phyloP scores from a whole-genome alignment of 768 basidiomycete species.

The Pleurotus tuber-regium region DNA sequence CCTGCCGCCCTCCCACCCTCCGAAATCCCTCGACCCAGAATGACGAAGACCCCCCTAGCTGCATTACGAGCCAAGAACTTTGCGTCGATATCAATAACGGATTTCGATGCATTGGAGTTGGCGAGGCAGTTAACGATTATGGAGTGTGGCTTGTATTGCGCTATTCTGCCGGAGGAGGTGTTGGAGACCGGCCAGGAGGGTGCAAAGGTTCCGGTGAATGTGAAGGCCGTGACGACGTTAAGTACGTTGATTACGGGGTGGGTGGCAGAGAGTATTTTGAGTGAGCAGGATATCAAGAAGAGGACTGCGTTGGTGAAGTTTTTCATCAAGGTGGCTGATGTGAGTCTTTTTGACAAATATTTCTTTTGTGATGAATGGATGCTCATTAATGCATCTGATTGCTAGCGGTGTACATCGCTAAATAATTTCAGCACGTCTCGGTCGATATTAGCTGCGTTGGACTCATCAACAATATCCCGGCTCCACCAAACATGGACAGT shows the following conservation, averaged over 20 bases:
- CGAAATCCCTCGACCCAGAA: conserved; percentile 83
- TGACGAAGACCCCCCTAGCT: conserved; percentile 75
- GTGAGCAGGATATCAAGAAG: conserved; percentile 87
- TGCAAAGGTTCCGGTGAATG: conserved; percentile 59
- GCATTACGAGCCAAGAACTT: conserved; percentile 68
- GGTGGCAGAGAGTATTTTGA: conserved; percentile 92
- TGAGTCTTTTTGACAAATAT: conserved; percentile 45
- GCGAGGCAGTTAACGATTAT: conserved; percentile 93
- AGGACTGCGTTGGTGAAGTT: conserved; percentile 79
- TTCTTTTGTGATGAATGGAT: conserved; percentile 5
- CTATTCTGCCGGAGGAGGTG: conserved; percentile 86
- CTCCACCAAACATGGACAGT: conserved; percentile 94
- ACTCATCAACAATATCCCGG: conserved; percentile 92
- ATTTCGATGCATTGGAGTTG: conserved; percentile 90
- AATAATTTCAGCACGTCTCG: conserved; percentile 92
- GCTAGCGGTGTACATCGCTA: conserved; percentile 79
- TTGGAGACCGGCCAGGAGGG: conserved; percentile 79
- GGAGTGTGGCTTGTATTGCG: conserved; percentile 86
- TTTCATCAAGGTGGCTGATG: conserved; percentile 91
- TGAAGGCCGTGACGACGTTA: conserved; percentile 81
- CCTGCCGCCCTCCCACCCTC: conserved; percentile 43
- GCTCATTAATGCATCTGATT: conserved; percentile 8
- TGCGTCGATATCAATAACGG: conserved; percentile 65
- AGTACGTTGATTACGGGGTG: conserved; percentile 94
- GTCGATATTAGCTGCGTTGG: conserved; percentile 90